These are phyloP conservation scores for Magnolia kwangsiensis DNA, from an alignment of 164 flowering plant species.

Conservation along the genomic window DNA sequence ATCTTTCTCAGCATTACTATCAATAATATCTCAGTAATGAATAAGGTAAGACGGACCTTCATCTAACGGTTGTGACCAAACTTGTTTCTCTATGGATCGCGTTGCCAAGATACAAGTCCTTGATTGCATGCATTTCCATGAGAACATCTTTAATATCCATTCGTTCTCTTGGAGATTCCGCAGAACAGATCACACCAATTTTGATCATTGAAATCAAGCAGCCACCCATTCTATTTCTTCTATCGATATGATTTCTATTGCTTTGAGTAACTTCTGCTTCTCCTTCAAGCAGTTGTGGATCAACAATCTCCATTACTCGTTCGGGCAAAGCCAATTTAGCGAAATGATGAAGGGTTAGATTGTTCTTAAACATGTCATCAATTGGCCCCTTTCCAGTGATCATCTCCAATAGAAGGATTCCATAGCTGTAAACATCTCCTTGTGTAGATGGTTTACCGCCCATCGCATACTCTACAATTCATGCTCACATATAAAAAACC, in stretches of 20 bases:
- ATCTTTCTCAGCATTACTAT: too few relatives aligned
- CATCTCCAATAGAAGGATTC: constrained; percentile 16
- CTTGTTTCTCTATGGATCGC: too few relatives aligned
- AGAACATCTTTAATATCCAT: not conserved
- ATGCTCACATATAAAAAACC: not conserved
- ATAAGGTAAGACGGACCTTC: too few relatives aligned
- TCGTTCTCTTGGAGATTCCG: not conserved
- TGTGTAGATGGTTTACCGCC: constrained; percentile 8
- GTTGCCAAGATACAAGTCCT: not conserved
- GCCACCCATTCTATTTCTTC: not conserved
- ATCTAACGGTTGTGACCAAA: too few relatives aligned
- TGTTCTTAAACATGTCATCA: constrained; percentile 19
- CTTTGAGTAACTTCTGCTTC: not conserved
- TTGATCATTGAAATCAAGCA: not conserved
- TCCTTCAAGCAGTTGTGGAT: constrained; percentile 16
- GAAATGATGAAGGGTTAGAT: constrained; percentile 19
- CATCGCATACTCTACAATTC: constrained; percentile 16
- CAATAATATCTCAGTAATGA: too few relatives aligned
- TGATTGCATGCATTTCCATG: not conserved
- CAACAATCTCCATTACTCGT: constrained; percentile 25
- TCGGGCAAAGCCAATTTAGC: constrained; percentile 24
- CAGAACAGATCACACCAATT: not conserved
- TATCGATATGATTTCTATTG: too few relatives aligned
- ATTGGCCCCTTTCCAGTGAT: constrained; percentile 8
- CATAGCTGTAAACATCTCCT: constrained; percentile 18